These are phyloP conservation scores for Metschnikowia continentalis DNA, from an alignment of 805 yeast species.

Conservation along the genomic window DNA sequence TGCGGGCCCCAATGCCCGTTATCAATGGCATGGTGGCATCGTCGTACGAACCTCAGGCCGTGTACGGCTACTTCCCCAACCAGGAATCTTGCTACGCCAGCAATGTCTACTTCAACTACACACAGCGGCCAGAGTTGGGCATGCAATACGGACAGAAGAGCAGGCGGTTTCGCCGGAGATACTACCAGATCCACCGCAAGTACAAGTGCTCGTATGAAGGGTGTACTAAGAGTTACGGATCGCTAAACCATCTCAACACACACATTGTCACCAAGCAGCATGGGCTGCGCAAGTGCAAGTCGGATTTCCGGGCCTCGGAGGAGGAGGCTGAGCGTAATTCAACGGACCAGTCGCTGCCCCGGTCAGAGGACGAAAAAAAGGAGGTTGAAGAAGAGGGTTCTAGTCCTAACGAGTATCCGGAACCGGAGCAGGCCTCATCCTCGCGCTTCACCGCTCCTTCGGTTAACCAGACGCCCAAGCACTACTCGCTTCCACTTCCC, in stretches of 20 bases:
- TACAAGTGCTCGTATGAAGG: slow-evolving; percentile 35
- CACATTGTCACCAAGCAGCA: slow-evolving; percentile 44
- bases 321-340: not conserved
- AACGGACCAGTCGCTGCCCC: not conserved
- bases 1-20: not conserved
- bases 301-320: slow-evolving; percentile 27
- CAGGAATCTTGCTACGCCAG: not conserved
- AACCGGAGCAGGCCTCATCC: not conserved
- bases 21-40: not conserved
- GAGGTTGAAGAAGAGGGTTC: not conserved
- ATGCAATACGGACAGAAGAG: slow-evolving; percentile 8
- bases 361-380: not conserved
- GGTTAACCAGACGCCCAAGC: not conserved
- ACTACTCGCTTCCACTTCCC: not conserved
- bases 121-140: not conserved
- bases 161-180: slow-evolving; percentile 18
- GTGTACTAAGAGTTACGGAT: slow-evolving; percentile 40
- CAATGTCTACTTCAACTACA: not conserved
- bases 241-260: slow-evolving; percentile 41
- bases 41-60: not conserved
- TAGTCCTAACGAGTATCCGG: not conserved
- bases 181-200: slow-evolving; percentile 21
- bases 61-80: not conserved
- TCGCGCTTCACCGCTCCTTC: not conserved
- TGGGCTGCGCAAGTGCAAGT: slow-evolving; percentile 40